These are phyloP conservation scores for Zea luxurians DNA, from an alignment of 176 grass and related monocot genomes.

Conservation along the genomic window DNA sequence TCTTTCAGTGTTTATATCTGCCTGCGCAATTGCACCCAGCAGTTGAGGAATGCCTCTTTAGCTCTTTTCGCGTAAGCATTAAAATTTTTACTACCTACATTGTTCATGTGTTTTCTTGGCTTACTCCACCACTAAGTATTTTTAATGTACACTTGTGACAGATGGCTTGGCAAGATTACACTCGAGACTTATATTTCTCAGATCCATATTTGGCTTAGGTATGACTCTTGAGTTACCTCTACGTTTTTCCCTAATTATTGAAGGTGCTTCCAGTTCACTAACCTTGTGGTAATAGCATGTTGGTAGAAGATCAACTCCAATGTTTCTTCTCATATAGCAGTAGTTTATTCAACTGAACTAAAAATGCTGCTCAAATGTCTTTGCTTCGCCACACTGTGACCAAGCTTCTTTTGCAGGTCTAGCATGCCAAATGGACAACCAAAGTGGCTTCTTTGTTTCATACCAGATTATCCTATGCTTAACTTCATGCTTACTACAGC, in stretches of 20 bases:
- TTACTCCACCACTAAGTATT: neutral
- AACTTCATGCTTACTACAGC: conserved; percentile 98
- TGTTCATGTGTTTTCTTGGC: conserved; percentile 10
- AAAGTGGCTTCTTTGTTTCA: conserved; percentile 76
- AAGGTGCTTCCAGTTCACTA: neutral
- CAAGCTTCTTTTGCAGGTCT: conserved; percentile 62
- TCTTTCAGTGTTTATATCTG: conserved; percentile 83
- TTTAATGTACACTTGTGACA: conserved; percentile 39
- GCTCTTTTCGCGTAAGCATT: conserved; percentile 83
- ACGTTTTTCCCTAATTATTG: neutral
- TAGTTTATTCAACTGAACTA: neutral
- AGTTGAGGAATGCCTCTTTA: conserved; percentile 72
- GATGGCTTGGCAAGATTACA: conserved; percentile 97
- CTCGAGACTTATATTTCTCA: conserved; percentile 97
- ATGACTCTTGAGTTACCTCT: neutral
- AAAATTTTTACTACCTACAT: neutral
- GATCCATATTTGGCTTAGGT: conserved; percentile 99
- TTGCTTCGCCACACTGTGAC: neutral
- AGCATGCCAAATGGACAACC: conserved; percentile 86
- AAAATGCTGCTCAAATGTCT: neutral
- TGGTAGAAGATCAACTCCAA: neutral
- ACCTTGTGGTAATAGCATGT: neutral
- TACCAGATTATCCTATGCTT: conserved; percentile 87
- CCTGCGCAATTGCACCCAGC: conserved; percentile 87
- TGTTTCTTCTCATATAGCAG: neutral